Percentiles rank a stretch among this genome's conserved stretches.
These are phyloP conservation scores for Phytophthora pisi DNA, from an alignment of 352 stramenopile species.

Conservation along the genomic window DNA sequence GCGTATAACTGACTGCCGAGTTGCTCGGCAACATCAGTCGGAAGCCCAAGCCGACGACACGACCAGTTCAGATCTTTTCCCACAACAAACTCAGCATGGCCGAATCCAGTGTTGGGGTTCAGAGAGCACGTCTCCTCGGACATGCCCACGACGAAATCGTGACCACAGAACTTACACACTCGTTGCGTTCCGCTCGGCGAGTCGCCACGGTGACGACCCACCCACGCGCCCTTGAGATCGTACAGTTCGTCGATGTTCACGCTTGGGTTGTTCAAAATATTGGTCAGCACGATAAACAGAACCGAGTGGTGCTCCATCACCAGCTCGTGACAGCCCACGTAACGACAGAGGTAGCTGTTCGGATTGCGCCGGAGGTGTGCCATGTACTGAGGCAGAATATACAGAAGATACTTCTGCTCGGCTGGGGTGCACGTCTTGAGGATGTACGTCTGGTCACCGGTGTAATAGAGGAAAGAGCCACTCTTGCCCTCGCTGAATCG, in stretches of 20 bases:
- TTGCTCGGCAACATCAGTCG: constrained; percentile 69
- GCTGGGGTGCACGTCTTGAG: constrained; percentile 88
- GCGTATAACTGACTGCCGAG: constrained; percentile 86
- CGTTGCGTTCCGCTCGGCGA: constrained; percentile 71
- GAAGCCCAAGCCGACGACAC: constrained; percentile 73
- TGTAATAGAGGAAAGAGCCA: constrained; percentile 91
- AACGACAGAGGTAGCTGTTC: constrained; percentile 89
- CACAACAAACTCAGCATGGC: constrained; percentile 80
- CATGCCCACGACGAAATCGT: constrained; percentile 89
- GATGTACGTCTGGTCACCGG: constrained; percentile 88
- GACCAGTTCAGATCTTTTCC: constrained; percentile 91
- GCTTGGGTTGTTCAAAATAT: constrained; percentile 87
- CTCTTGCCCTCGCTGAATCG: constrained; percentile 91
- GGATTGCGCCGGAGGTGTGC: constrained; percentile 78
- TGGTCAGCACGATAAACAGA: constrained; percentile 89
- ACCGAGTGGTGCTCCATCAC: constrained; percentile 88
- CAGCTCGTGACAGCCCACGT: constrained; percentile 89
- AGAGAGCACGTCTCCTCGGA: constrained; percentile 76
- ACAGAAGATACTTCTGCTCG: constrained; percentile 84
- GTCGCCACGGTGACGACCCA: constrained; percentile 75
- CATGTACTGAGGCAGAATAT: constrained; percentile 91
- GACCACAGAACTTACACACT: constrained; percentile 88
- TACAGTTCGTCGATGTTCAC: constrained; percentile 90
- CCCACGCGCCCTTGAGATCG: constrained; percentile 92
- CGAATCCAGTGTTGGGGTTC: constrained; percentile 63